Base-by-base conservation (phyloP, 192 early-diverging fungal species). In the Linnemannia hyalina region DNA sequence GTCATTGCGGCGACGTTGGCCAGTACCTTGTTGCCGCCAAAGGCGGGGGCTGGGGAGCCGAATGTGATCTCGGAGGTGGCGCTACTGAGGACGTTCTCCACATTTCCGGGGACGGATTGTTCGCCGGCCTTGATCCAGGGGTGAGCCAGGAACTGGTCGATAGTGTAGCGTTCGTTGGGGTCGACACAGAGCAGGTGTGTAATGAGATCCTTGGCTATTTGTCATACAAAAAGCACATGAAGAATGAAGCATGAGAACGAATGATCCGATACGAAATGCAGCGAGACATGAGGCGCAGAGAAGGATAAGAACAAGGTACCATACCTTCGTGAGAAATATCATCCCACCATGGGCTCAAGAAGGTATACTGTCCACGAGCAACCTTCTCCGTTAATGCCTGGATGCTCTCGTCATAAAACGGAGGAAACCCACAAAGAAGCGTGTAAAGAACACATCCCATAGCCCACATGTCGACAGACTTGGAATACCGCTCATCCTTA, bases 321-420 rank as follows among this genome's bases (percentile, higher is more conserved):
- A 11, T 77, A 89, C 89, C 77, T 75, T 91, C 90, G 22, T 82
- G 82, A 15, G 93, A 93, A 36, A 98, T 95, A n/a, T 92, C 80
- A 88, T 96, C 94, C 97, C 97, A 98, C 95, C 97, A 96, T 46
- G 95, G 96, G 68, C 92, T 92, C 46, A 96, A 88, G 76, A 96
- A 98, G 52, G 93, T 92, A 83, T 93, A 98, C 74, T 95, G 90
- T 18, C 97, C 97, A 74, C 92, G 91, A 6, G 94, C 93, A 23
- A 98, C 95, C 87, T 97, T 97, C 85, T 94, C 93, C 11, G 95
- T 95, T 57, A 97, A 86, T 8, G 89, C 87, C 77, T 91, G 89
- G 69, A 94, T 93, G 77, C 95, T 94, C 73, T 95, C 95, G 82
- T 95, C 95, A 78, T 95, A 95, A 73, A 95, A 95, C 7, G 94